phyloP scores from a whole-genome alignment of 768 basidiomycete genomes.

The Gelatoporia subvermispora region DNA sequence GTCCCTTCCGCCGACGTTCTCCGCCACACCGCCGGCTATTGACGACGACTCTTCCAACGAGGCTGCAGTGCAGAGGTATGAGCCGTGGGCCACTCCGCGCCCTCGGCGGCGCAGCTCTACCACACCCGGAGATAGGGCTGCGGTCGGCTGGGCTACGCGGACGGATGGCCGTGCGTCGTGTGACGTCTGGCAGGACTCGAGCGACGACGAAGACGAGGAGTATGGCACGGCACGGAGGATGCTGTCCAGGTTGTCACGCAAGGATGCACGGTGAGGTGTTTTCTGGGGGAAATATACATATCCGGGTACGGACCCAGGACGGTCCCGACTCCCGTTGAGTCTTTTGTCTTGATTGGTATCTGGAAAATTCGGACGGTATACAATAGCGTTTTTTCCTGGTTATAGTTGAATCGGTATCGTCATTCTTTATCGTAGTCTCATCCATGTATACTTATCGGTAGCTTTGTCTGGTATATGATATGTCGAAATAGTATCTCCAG shows the following conservation, averaged over 20 bases:
- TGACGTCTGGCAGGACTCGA: slow-evolving; percentile 71
- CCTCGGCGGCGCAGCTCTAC: background rate
- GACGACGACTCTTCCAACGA: slow-evolving; percentile 43
- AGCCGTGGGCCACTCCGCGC: slow-evolving; percentile 17
- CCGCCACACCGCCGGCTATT: slow-evolving; percentile 61
- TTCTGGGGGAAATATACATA: background rate
- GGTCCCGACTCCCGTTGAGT: too few relatives aligned
- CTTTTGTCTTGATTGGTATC: too few relatives aligned
- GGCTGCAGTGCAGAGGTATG: slow-evolving; percentile 6
- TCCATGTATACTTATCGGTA: background rate
- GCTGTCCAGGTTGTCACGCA: slow-evolving; percentile 38
- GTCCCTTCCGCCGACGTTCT: slow-evolving; percentile 72
- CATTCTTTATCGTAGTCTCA: background rate
- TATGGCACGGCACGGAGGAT: slow-evolving; percentile 55
- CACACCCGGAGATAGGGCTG: slow-evolving; percentile 2
- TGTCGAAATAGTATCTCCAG: too few relatives aligned
- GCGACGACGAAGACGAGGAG: slow-evolving; percentile 64
- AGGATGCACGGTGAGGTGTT: too few relatives aligned
- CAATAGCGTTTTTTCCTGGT: too few relatives aligned
- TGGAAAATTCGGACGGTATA: too few relatives aligned
- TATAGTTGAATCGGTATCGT: too few relatives aligned
- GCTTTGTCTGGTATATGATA: too few relatives aligned
- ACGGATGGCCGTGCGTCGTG: slow-evolving; percentile 10
- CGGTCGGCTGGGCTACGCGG: slow-evolving; percentile 17
- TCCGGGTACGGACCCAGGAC: background rate